Percentiles rank a stretch among this genome's conserved stretches.
These are phyloP conservation scores for Globisporangium spinosum DNA, from an alignment of 352 stramenopile genomes.

Conservation along the genomic window DNA sequence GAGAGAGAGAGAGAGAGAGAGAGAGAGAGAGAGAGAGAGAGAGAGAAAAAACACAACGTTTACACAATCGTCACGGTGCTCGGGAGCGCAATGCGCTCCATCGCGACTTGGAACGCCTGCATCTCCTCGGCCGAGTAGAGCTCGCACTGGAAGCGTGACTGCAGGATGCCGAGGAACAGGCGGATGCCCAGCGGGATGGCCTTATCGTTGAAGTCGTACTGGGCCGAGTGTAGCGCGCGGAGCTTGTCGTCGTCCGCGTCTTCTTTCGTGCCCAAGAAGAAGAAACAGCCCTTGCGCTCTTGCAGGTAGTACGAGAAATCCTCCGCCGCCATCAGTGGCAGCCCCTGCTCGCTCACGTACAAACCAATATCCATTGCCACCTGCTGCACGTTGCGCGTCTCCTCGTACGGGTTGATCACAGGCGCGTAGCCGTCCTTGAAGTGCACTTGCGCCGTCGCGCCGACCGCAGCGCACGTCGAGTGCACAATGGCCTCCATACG, in stretches of 20 bases:
- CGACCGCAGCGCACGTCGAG: slow-evolving; percentile 80
- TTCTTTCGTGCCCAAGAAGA: slow-evolving; percentile 82
- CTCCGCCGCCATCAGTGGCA: slow-evolving; percentile 92
- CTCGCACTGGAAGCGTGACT: slow-evolving; percentile 61
- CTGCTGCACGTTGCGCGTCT: slow-evolving; percentile 76
- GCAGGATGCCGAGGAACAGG: slow-evolving; percentile 69
- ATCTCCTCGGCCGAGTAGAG: slow-evolving; percentile 68
- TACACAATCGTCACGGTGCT: slow-evolving; percentile 37
- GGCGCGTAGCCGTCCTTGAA: slow-evolving; percentile 74
- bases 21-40: too few species aligned
- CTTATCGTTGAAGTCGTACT: slow-evolving; percentile 87
- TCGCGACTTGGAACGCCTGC: slow-evolving; percentile 72
- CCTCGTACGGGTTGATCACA: slow-evolving; percentile 74
- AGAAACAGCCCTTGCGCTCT: slow-evolving; percentile 81
- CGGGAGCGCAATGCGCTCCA: slow-evolving; percentile 60
- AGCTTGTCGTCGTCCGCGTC: slow-evolving; percentile 46
- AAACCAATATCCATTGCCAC: slow-evolving; percentile 66
- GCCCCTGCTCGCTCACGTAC: slow-evolving; percentile 72
- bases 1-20: too few species aligned
- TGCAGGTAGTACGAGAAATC: slow-evolving; percentile 92
- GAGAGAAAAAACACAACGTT: neutral
- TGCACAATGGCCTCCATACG: slow-evolving; percentile 83
- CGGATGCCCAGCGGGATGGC: slow-evolving; percentile 77
- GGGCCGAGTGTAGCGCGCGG: slow-evolving; percentile 71
- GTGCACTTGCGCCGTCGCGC: slow-evolving; percentile 57